Base-by-base conservation (phyloP, 1,139 yeast genomes). In the Pichia sp. region DNA sequence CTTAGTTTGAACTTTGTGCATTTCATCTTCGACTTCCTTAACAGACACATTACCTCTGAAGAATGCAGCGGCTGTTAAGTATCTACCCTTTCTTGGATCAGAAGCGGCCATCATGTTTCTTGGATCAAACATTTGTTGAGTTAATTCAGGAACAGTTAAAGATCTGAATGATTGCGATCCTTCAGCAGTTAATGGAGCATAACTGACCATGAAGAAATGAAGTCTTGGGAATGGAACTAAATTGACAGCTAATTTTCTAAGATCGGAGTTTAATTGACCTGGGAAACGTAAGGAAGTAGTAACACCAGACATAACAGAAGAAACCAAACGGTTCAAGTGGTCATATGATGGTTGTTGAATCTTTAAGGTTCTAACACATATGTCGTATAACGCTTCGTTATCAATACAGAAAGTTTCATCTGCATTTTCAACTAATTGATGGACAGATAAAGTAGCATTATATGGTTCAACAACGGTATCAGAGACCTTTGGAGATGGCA, bases 81-180 rank as follows among this genome's bases (percentile, higher is more conserved):
- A 89, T 66, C 95, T 82, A 60, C 96, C 96, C 63, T 83, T 83
- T 71, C 85, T 77, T 61, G 96, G 96, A 69, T 89, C 94, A 15
- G 93, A 80, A 42, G 95, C 96, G 33, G 96, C 96, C 96, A 89
- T 89, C 94, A 88, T 86, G 68, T 88, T 89, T 68, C 82, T 84
- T 52, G 96, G 77, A 67, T 89, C 96, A 63, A 89, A 89, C 83
- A 89, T 81, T 71, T 89, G 96, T 71, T 87, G 96, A 44, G 96
- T 87, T 64, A 89, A 79, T 69, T 89, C 96, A 38, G 95, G 94
- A 44, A 89, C 96, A 45, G 90, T 79, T 62, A 87, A 76, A 24
- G 91, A 79, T 70, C 94, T 81, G 73, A 89, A 89, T 22, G 89
- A 82, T 66, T 85, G 82, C 22, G 96, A 79, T 41, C 86, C 85